Base-by-base conservation (phyloP, 2,329 filamentous ascomycete species). In the Plectosphaerella cucumerina region DNA sequence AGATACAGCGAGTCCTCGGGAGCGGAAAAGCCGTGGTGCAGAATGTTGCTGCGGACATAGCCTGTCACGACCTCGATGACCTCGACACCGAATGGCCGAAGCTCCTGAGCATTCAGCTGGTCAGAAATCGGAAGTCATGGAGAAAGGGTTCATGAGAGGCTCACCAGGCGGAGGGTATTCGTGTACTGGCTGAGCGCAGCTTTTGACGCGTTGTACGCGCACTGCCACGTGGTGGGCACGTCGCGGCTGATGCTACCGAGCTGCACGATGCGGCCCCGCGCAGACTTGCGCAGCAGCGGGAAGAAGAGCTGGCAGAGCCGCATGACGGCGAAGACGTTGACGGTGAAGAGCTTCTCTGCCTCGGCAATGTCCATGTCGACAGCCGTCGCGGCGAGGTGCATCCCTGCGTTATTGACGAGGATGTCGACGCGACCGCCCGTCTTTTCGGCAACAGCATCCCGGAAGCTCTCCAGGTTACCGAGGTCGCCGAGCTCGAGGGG, bases 251-350 rank as follows among this genome's bases (percentile, higher is more conserved):
- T 45, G 34, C 52, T 53, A 18, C 49, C 52, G 26, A 53, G 51
- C 52, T 56, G 52, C 37, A 56, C 55, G 42, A 56, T 56, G 37
- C 47, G 45, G 1, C 53, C 52, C 20, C 39, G 42, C 18, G 46
- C 12, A 9, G 51, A 42, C 39, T 50, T 22, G 14, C 51, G 51
- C 12, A 56, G 47, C 43, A 53, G 20, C 8, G 53, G 53, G 14
- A 53, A 21, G 41, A 56, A 56, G 10, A 50, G 17, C 26, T 53
- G 51, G 37, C 53, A 56, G 8, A 56, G 51, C 5, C 51, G 22
- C 53, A 56, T 56, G 37, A 56, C 51, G n/a, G 53, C 49, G 42
- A 56, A 56, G 9, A 56, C 48, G 35, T 56, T 56, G 44, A 56
- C 44, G 35, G 31, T 22, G 23, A 56, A 56, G 21, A 56, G 23